These are phyloP conservation scores for Corylus avellana DNA, from an alignment of 306 rosid genomes.

Conservation along the genomic window DNA sequence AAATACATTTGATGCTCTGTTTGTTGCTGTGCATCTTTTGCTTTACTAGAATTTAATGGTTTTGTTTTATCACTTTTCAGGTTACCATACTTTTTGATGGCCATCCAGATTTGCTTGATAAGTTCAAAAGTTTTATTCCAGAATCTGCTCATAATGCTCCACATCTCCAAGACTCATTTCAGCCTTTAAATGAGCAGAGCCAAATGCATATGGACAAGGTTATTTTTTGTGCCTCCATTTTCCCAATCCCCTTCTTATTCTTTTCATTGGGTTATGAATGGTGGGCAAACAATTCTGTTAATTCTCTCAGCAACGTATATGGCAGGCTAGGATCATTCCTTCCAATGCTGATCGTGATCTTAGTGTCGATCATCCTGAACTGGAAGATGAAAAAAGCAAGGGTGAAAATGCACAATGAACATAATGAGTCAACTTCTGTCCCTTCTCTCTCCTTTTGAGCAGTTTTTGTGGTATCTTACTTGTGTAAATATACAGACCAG, in stretches of 20 bases:
- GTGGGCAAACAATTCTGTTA: constrained; percentile 17
- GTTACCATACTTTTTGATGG: constrained; percentile 77
- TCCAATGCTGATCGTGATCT: constrained; percentile 65
- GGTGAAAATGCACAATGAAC: constrained; percentile 68
- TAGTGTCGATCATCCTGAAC: constrained; percentile 73
- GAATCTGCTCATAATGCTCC: constrained; percentile 63
- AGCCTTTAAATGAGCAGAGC: constrained; percentile 64
- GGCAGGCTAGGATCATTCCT: constrained; percentile 61
- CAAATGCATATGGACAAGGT: constrained; percentile 65
- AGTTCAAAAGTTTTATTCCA: constrained; percentile 89
- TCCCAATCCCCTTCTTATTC: not conserved
- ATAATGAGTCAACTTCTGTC: not conserved
- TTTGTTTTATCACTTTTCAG: constrained; percentile 34
- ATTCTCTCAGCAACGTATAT: constrained; percentile 55
- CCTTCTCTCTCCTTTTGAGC: no score
- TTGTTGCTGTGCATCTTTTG: not conserved
- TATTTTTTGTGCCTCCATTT: not conserved
- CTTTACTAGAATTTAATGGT: not conserved
- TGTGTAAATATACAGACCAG: no score
- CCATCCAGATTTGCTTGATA: constrained; percentile 80
- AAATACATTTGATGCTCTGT: constrained; percentile 12
- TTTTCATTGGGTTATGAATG: constrained; percentile 22
- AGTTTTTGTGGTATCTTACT: no score
- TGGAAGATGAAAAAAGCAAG: constrained; percentile 73
- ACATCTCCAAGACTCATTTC: constrained; percentile 56